Percentiles rank a stretch among this genome's conserved stretches.
Evolutionary conservation across 2,329 filamentous ascomycete species (phyloP).

Genomic region (Macroventuria anomochaeta): DNA sequence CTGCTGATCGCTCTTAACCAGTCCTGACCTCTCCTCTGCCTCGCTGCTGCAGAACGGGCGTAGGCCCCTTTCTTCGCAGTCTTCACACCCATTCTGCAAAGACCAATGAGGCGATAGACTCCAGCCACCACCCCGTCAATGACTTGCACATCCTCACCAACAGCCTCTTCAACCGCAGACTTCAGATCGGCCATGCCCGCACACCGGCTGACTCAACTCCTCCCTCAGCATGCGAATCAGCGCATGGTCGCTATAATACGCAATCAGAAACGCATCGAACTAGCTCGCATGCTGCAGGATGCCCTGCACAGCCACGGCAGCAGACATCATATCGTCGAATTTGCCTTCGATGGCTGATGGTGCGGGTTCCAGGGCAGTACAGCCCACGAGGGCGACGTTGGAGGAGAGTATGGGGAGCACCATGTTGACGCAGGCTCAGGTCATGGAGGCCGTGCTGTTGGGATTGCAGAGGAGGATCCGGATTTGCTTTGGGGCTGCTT

Average conservation of each 20-base stretch:
- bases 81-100: slow-evolving; percentile 55
- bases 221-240: slow-evolving; percentile 57
- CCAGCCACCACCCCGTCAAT: slow-evolving; percentile 60
- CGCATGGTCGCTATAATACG: slow-evolving; percentile 58
- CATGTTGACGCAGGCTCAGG: slow-evolving; percentile 55
- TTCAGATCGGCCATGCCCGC: slow-evolving; percentile 59
- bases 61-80: slow-evolving; percentile 56
- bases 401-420: slow-evolving; percentile 54
- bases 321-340: slow-evolving; percentile 59
- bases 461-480: slow-evolving; percentile 58
- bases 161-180: slow-evolving; percentile 55
- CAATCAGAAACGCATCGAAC: slow-evolving; percentile 58
- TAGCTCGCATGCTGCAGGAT: slow-evolving; percentile 52
- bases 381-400: slow-evolving; percentile 57
- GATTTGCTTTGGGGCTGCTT: slow-evolving; percentile 28
- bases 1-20: slow-evolving; percentile 24
- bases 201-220: slow-evolving; percentile 55
- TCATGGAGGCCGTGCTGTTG: slow-evolving; percentile 57
- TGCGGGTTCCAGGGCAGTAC: slow-evolving; percentile 58
- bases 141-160: slow-evolving; percentile 56
- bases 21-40: slow-evolving; percentile 46
- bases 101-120: slow-evolving; percentile 55
- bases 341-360: slow-evolving; percentile 60
- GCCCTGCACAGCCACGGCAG: slow-evolving; percentile 56
- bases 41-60: slow-evolving; percentile 43